These are phyloP conservation scores for Metschnikowia picachoensis DNA, from an alignment of 805 yeast genomes.

Conservation along the genomic window DNA sequence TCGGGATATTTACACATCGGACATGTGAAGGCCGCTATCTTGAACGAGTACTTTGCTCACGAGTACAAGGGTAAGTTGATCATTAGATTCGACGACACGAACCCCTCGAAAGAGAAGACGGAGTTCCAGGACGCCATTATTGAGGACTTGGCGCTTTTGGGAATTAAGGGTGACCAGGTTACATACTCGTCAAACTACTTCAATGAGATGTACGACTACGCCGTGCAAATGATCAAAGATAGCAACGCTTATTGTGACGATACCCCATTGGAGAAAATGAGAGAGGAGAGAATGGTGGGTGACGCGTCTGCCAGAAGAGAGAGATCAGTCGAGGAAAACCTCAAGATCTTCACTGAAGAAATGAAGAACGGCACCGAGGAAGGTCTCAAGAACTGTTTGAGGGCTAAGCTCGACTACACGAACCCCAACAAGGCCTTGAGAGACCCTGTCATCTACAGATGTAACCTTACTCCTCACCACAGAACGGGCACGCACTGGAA, in stretches of 20 bases:
- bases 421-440: conserved; percentile 92
- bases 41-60: conserved; percentile 95
- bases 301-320: conserved; percentile 89
- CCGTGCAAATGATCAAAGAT: conserved; percentile 83
- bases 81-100: conserved; percentile 96
- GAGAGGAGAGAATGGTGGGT: conserved; percentile 99
- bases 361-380: conserved; percentile 93
- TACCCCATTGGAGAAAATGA: conserved; percentile 90
- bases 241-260: conserved; percentile 98
- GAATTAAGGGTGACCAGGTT: conserved; percentile 85
- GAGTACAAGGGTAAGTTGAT: conserved; percentile 94
- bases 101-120: conserved; percentile 92
- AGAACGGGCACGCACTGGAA: conserved; percentile 93
- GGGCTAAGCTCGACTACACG: conserved; percentile 94
- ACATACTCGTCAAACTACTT: conserved; percentile 95
- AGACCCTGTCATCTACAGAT: conserved; percentile 97
- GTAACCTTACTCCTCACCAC: conserved; percentile 96
- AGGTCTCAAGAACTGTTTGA: conserved; percentile 87
- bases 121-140: conserved; percentile 93
- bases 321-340: conserved; percentile 87
- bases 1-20: conserved; percentile 99
- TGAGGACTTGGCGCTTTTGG: conserved; percentile 86
- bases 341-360: conserved; percentile 78
- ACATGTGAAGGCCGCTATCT: conserved; percentile 96
- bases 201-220: conserved; percentile 82